phyloP scores from a whole-genome alignment of 2,329 filamentous ascomycete species.

The Cordyceps javanica region DNA sequence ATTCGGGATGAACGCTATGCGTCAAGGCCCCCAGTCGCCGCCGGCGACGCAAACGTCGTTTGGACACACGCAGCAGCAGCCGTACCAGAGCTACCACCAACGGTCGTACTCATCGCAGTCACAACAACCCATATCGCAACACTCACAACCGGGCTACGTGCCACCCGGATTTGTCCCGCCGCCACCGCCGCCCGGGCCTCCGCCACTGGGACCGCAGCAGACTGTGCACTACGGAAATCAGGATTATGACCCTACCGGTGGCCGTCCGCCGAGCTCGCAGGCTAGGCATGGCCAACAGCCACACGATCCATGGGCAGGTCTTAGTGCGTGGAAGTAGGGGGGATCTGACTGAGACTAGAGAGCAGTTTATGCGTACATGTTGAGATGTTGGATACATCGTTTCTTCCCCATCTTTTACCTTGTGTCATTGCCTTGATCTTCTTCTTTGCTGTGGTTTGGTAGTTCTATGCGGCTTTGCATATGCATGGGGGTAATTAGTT shows the following conservation, averaged over 20 bases:
- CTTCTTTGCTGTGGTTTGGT: neutral
- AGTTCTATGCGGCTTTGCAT: neutral
- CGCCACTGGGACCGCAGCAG: conserved; percentile 56
- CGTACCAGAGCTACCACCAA: conserved; percentile 24
- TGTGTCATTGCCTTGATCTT: neutral
- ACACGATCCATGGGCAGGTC: conserved; percentile 46
- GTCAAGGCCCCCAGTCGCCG: conserved; percentile 41
- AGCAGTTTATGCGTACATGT: neutral
- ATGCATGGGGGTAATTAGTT: conserved; percentile 1
- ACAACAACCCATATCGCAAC: conserved; percentile 35
- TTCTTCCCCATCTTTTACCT: neutral
- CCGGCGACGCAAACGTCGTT: conserved; percentile 53
- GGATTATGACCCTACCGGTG: conserved; percentile 23
- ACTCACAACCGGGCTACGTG: conserved; percentile 36
- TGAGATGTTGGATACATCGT: neutral
- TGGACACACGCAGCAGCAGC: conserved; percentile 27
- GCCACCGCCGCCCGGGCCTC: conserved; percentile 57
- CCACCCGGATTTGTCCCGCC: conserved; percentile 56
- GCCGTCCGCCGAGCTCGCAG: conserved; percentile 23
- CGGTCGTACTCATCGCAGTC: conserved; percentile 30
- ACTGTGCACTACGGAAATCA: conserved; percentile 48
- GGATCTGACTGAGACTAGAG: neutral
- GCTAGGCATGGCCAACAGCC: conserved; percentile 32
- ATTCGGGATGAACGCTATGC: conserved; percentile 35
- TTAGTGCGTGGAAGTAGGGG: conserved; percentile 45